phyloP scores from a whole-genome alignment of 192 early-diverging fungal genomes.

The Coemansia sp. region DNA sequence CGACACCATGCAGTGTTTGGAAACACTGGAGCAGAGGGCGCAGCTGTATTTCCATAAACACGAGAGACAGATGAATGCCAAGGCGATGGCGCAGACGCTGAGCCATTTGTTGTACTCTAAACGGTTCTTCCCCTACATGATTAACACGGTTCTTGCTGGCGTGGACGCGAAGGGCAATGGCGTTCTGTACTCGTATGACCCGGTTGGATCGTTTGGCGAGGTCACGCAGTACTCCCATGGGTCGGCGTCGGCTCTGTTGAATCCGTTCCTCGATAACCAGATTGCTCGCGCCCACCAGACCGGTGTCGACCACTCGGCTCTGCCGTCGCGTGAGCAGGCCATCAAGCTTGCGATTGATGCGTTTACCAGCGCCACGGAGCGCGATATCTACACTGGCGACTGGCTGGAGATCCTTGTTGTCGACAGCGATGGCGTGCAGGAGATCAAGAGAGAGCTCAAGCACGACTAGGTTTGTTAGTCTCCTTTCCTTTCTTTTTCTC shows the following conservation, averaged over 20 bases:
- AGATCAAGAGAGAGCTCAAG: constrained; percentile 80
- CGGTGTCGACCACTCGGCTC: constrained; percentile 14
- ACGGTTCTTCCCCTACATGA: constrained; percentile 97
- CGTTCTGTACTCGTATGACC: constrained; percentile 88
- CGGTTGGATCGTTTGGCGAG: constrained; percentile 87
- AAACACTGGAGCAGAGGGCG: constrained; percentile 78
- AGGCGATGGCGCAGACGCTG: constrained; percentile 92
- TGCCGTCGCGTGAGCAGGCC: constrained; percentile 51
- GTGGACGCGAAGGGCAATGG: constrained; percentile 87
- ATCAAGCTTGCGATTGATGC: constrained; percentile 87
- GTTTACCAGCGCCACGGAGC: constrained; percentile 94
- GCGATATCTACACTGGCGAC: constrained; percentile 99
- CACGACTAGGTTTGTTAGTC: constrained; percentile 67
- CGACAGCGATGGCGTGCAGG: constrained; percentile 71
- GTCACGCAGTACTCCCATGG: constrained; percentile 75
- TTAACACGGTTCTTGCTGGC: constrained; percentile 86
- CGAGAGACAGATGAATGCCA: constrained; percentile 80
- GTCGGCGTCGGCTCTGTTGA: constrained; percentile 85
- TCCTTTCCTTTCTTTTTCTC: constrained; percentile 6
- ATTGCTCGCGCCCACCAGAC: constrained; percentile 74
- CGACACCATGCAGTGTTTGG: constrained; percentile 82
- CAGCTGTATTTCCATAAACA: constrained; percentile 94
- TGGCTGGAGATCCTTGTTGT: constrained; percentile 90
- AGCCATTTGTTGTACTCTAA: constrained; percentile 87
- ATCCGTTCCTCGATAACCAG: constrained; percentile 97